Evolutionary conservation across 768 basidiomycete genomes (phyloP).

Genomic region (Pisolithus orientalis): DNA sequence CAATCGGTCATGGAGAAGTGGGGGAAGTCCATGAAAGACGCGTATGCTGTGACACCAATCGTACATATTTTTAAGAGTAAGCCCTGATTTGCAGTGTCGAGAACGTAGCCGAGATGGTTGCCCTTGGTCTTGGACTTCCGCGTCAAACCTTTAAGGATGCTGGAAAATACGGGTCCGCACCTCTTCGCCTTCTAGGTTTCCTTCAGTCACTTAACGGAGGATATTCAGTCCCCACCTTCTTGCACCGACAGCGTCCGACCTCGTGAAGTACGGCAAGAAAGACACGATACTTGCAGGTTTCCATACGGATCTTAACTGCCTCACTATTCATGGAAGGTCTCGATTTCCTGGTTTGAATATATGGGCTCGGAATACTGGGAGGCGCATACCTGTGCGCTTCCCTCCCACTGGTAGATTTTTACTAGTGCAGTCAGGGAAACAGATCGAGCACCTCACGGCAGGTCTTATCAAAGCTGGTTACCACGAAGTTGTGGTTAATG

Average conservation of each 20-base stretch:
- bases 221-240: slow-evolving; percentile 71
- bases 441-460: slow-evolving; percentile 81
- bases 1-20: slow-evolving; percentile 71
- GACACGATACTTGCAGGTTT: slow-evolving; percentile 91
- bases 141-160: slow-evolving; percentile 68
- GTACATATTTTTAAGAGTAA: slow-evolving; percentile 1
- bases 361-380: slow-evolving; percentile 93
- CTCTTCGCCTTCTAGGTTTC: slow-evolving; percentile 24
- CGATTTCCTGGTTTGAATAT: slow-evolving; percentile 86
- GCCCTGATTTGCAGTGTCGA: slow-evolving; percentile 51
- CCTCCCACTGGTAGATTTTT: slow-evolving; percentile 75
- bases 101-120: slow-evolving; percentile 82
- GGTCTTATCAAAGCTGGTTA: slow-evolving; percentile 89
- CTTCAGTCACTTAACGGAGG: slow-evolving; percentile 6
- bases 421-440: slow-evolving; percentile 93
- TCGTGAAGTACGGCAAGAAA: slow-evolving; percentile 73
- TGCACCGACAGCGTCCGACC: slow-evolving; percentile 90
- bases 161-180: slow-evolving; percentile 72
- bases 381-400: slow-evolving; percentile 81
- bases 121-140: slow-evolving; percentile 75
- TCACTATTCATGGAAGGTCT: slow-evolving; percentile 84
- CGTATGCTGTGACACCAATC: slow-evolving; percentile 43
- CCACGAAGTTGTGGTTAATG: slow-evolving; percentile 92
- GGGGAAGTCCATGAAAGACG: slow-evolving; percentile 84
- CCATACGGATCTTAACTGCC: slow-evolving; percentile 89